A percentile compares a stretch with the other conserved stretches of the same genome.
Conservation (phyloP, 768 basidiomycete genomes). For the Filobasidium floriforme region DNA sequence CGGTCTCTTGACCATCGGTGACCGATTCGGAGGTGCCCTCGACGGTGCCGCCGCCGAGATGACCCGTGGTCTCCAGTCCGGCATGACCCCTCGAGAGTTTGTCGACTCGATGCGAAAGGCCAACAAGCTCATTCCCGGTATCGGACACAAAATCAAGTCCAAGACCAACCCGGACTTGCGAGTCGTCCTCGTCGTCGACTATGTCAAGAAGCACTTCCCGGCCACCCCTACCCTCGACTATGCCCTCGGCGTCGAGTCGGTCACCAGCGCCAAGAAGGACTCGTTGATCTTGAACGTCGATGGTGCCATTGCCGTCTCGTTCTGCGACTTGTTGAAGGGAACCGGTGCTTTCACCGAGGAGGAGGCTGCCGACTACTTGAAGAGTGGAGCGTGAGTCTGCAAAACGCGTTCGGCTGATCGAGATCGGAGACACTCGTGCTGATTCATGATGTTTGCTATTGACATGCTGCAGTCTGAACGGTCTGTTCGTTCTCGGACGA, state of each 20-base stretch:
- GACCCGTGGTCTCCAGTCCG: conserved; percentile 79
- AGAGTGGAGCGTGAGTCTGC: conserved; percentile 48
- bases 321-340: conserved; percentile 87
- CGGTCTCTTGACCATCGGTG: conserved; percentile 94
- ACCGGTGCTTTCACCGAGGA: conserved; percentile 90
- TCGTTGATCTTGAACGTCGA: conserved; percentile 96
- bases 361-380: conserved; percentile 95
- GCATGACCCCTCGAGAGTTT: conserved; percentile 94
- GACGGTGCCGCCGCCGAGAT: conserved; percentile 97
- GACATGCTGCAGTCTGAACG: conserved; percentile 64
- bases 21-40: conserved; percentile 95
- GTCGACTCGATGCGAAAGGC: conserved; percentile 87
- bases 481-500: conserved; percentile 92
- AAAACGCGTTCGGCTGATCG: conserved; percentile 1
- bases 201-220: conserved; percentile 91
- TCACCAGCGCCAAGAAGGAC: conserved; percentile 96
- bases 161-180: conserved; percentile 47
- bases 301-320: conserved; percentile 82
- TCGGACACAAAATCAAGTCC: conserved; percentile 99
- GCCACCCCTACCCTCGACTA: conserved; percentile 86
- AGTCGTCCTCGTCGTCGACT: conserved; percentile 65
- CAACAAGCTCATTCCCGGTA: conserved; percentile 95
- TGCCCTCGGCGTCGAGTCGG: conserved; percentile 92
- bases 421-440: too few relatives aligned
- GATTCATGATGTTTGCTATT: conserved; percentile 11